Conservation (phyloP, 2,329 filamentous ascomycete species). For the Hortaea sp. region DNA sequence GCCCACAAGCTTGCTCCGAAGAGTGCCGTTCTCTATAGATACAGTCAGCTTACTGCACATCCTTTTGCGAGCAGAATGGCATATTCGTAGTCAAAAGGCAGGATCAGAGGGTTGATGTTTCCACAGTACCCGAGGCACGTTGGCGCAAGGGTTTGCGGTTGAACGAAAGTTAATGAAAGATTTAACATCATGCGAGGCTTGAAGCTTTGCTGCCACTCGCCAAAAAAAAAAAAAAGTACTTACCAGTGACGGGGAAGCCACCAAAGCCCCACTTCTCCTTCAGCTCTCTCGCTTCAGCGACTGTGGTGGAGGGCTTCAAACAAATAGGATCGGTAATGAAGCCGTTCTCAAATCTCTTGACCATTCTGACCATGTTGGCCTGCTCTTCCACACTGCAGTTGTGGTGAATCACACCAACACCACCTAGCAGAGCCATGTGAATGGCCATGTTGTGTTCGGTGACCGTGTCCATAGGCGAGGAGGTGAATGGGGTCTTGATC, state of each 20-base stretch:
- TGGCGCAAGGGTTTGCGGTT: conserved; percentile 67
- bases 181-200: conserved; percentile 60
- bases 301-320: conserved; percentile 75
- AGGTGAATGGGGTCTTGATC: conserved; percentile 92
- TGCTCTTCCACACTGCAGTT: conserved; percentile 97
- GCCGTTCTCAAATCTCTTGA: conserved; percentile 98
- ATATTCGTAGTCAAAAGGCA: neutral
- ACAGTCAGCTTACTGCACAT: conserved; percentile 4
- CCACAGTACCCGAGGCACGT: conserved; percentile 25
- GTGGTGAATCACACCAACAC: conserved; percentile 93
- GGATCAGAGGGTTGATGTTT: conserved; percentile 22
- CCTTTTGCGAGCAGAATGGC: neutral
- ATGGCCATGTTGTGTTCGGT: conserved; percentile 99
- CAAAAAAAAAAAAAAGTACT: conserved; percentile 32
- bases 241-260: conserved; percentile 96
- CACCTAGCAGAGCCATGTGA: conserved; percentile 82
- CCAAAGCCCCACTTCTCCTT: conserved; percentile 99
- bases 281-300: conserved; percentile 79
- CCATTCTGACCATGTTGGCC: conserved; percentile 97
- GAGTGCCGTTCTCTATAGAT: conserved; percentile 68
- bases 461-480: conserved; percentile 98
- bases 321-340: conserved; percentile 96
- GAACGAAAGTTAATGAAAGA: conserved; percentile 99
- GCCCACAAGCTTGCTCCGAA: conserved; percentile 90
- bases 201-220: conserved; percentile 3